These are phyloP conservation scores for Calocera viscosa DNA, from an alignment of 768 basidiomycete species.

Conservation along the genomic window DNA sequence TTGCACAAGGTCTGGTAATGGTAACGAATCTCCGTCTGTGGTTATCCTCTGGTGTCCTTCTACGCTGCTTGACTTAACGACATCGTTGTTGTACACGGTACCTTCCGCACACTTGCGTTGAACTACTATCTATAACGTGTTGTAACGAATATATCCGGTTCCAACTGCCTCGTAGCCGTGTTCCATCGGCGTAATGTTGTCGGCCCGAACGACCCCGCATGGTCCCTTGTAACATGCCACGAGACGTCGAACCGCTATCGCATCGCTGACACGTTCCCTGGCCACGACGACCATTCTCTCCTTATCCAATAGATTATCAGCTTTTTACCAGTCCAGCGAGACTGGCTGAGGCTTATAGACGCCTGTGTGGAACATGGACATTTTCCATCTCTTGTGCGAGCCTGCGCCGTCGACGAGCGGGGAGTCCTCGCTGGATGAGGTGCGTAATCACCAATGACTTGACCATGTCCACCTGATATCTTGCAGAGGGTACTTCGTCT, in stretches of 20 bases:
- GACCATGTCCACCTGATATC: not conserved
- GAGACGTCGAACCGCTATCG: not conserved
- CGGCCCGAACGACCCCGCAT: not conserved
- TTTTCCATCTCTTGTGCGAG: not conserved
- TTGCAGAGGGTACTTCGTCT: not conserved
- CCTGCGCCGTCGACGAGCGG: not conserved
- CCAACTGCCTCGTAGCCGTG: not conserved
- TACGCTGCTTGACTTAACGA: not conserved
- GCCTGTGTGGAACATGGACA: not conserved
- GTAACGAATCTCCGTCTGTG: not conserved
- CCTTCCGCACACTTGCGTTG: not conserved
- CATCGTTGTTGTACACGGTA: not conserved
- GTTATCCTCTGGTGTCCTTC: not conserved
- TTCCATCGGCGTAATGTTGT: not conserved
- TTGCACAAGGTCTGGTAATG: not conserved
- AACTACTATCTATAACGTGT: not conserved
- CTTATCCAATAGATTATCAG: not conserved
- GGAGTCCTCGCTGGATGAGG: not conserved
- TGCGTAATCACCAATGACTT: not conserved
- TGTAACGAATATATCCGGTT: conserved; percentile 7
- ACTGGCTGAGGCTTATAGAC: too few species aligned
- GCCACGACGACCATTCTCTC: not conserved
- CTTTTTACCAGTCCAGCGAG: too few species aligned
- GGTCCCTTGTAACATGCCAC: not conserved
- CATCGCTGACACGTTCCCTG: not conserved